Evolutionary conservation across 2,329 filamentous ascomycete genomes (phyloP), one percentile per base, ranked within the genome.

Genomic region (Cryphonectria naterciae): DNA sequence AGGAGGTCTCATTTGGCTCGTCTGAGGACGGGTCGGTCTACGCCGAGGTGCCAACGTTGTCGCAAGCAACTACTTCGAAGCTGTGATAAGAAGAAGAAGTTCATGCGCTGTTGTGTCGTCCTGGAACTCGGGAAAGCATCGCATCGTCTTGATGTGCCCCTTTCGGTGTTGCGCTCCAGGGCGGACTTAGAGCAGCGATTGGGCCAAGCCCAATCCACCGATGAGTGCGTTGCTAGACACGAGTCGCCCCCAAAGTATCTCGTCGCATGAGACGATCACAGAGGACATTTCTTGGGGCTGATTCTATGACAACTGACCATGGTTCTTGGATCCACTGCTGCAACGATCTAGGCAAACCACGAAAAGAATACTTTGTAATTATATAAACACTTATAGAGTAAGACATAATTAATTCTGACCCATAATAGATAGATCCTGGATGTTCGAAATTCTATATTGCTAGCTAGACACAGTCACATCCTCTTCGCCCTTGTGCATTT

Each of bases 1-100:
- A 99, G 83, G 91, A 97, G 81, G 89, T 93, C 25, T 82, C 79
- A 4, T 78, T 85, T n/a, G 68, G 67, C 22, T 70, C 71, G 4
- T 58, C 68, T 32, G 66, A 54, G 17, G 60, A 67, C 22, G 68
- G 71, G 3, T 60, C 64, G 32, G 22, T 72, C 35, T 62, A 25
- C 15, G 69, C 67, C 22, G 65, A 72, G 39, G 54, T 72, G 19
- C 68, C 68, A 17, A 10, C 2, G 37, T 46, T 28, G n/a, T 46
- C 70, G n/a, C 49, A n/a, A 32, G 17, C 64, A 39, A 52, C 1
- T 35, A 19, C n/a, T 39, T 60, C 65, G 8, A 69, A 63, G 32
- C 61, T 65, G 28, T 65, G 41, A 70, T 5, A 3, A 43, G 32
- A 13, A 13, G 2, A 32, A 19, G 13, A 32, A 15, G n/a, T 2